Percentiles rank a stretch among this genome's conserved stretches.
These are phyloP conservation scores for Sporothrix mexicana DNA, from an alignment of 2,329 filamentous ascomycete species.

Conservation along the genomic window DNA sequence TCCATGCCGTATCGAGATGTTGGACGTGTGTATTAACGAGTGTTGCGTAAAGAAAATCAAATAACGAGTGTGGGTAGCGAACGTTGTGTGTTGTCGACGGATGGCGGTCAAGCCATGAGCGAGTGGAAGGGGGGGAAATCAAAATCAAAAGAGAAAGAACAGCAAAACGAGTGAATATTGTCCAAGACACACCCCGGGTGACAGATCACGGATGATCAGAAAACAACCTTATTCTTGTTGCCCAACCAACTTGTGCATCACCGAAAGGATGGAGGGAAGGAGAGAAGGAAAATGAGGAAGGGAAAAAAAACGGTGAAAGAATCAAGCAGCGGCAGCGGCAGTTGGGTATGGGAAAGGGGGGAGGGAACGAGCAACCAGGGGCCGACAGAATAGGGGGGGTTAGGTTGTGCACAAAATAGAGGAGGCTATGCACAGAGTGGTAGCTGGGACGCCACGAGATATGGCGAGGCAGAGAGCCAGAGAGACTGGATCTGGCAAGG, in stretches of 20 bases:
- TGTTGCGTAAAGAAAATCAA: background rate
- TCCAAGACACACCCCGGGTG: background rate
- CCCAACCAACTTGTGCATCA: background rate
- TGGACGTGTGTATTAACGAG: background rate
- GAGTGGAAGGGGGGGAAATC: background rate
- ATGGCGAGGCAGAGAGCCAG: background rate
- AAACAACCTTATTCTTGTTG: constrained; percentile 2
- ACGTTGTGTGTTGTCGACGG: background rate
- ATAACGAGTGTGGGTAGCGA: background rate
- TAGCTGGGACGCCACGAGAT: background rate
- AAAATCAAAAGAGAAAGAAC: background rate
- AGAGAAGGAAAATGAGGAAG: constrained; percentile 2
- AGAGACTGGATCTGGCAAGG: no score
- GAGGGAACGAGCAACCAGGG: background rate
- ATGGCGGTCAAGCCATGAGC: background rate
- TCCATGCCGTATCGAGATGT: constrained; percentile 25
- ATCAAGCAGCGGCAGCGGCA: background rate
- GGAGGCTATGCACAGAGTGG: background rate
- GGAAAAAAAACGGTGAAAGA: background rate
- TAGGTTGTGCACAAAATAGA: background rate
- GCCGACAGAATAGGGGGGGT: background rate
- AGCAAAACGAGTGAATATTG: background rate
- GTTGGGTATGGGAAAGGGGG: background rate
- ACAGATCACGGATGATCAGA: background rate
- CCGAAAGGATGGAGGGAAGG: background rate